A percentile compares a stretch with the other conserved stretches of the same genome.
Conservation (phyloP, 129 eudicot species). For the Escallonia rubra region DNA sequence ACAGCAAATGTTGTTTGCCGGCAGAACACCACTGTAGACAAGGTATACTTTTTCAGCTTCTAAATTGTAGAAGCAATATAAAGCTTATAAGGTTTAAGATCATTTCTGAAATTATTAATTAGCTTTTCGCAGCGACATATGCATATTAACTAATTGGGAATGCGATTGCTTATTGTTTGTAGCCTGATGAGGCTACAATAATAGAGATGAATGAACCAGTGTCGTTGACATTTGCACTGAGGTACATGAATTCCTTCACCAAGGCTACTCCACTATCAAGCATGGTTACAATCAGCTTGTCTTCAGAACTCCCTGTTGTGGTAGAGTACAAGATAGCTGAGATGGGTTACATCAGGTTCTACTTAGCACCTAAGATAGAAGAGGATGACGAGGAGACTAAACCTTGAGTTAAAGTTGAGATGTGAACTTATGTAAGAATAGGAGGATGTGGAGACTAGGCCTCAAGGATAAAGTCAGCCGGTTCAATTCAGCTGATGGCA, state of each 20-base stretch:
- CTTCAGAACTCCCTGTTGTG: conserved; percentile 92
- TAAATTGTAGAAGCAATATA: background rate
- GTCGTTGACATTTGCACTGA: conserved; percentile 83
- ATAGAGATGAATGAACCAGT: conserved; percentile 98
- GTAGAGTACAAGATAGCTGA: conserved; percentile 92
- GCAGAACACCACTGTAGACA: conserved; percentile 85
- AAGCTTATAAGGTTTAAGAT: background rate
- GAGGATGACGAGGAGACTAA: conserved; percentile 78
- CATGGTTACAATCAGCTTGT: conserved; percentile 70
- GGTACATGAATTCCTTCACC: conserved; percentile 94
- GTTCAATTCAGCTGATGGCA: background rate
- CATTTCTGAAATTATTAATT: background rate
- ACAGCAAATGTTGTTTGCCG: conserved; percentile 86
- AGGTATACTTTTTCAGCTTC: conserved; percentile 35
- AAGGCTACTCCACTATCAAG: conserved; percentile 79
- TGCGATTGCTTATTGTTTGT: conserved; percentile 15
- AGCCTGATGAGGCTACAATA: conserved; percentile 91
- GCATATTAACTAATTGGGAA: background rate
- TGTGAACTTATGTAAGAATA: too few species aligned
- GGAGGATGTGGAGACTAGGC: too few species aligned
- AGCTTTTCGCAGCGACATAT: background rate
- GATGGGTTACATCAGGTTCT: conserved; percentile 87
- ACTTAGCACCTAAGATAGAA: conserved; percentile 90
- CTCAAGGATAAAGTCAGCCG: too few species aligned
- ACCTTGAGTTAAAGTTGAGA: conserved; percentile 20